Percentiles rank a stretch among this genome's conserved stretches.
These are phyloP conservation scores for Neurospora sp. DNA, from an alignment of 495 filamentous ascomycete species.

Conservation along the genomic window DNA sequence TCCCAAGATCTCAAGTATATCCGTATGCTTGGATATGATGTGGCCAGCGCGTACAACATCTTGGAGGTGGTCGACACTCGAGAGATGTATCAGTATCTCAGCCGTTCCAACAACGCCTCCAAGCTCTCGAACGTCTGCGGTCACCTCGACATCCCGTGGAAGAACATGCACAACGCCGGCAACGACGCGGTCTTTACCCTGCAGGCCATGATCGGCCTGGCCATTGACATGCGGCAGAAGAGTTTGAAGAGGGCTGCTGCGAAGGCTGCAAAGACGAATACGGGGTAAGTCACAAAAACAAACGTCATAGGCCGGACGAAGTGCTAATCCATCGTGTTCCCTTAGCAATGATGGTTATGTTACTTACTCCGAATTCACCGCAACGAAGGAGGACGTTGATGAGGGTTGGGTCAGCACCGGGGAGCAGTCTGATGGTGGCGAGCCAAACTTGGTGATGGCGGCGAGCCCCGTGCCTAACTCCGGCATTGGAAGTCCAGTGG, in stretches of 20 bases:
- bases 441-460: slow-evolving; percentile 1
- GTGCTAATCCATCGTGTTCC: background rate
- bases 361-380: slow-evolving; percentile 6
- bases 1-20: slow-evolving; percentile 58
- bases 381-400: slow-evolving; percentile 10
- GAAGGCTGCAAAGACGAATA: background rate
- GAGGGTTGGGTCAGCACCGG: slow-evolving; percentile 20
- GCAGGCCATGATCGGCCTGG: slow-evolving; percentile 60
- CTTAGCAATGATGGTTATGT: background rate
- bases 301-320: background rate
- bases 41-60: slow-evolving; percentile 39
- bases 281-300: background rate
- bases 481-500: background rate
- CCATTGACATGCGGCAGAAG: slow-evolving; percentile 31
- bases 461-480: background rate
- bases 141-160: slow-evolving; percentile 49
- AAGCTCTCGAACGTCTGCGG: slow-evolving; percentile 52
- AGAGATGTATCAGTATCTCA: slow-evolving; percentile 51
- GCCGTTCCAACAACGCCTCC: slow-evolving; percentile 35
- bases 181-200: slow-evolving; percentile 88
- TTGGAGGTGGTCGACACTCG: slow-evolving; percentile 62
- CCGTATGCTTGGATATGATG: slow-evolving; percentile 46
- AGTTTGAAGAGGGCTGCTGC: slow-evolving; percentile 3
- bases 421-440: slow-evolving; percentile 24
- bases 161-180: slow-evolving; percentile 80